A percentile compares a stretch with the other conserved stretches of the same genome.
Conservation (phyloP, 441 rosid genomes). For the Populus hybrid region DNA sequence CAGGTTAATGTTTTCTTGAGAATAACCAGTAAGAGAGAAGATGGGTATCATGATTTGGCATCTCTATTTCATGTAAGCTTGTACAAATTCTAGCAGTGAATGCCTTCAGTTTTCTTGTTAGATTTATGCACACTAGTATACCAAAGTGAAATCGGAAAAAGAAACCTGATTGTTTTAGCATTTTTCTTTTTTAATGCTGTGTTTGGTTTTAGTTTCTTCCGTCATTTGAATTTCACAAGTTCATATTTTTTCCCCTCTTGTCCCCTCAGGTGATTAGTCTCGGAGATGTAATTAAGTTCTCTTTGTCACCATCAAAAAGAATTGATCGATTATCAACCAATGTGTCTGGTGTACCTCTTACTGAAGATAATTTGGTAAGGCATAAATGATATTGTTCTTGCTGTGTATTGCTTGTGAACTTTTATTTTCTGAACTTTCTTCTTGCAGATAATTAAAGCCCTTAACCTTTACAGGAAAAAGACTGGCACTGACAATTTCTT, state of each 20-base stretch:
- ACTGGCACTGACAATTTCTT: slow-evolving; percentile 76
- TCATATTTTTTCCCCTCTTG: slow-evolving; percentile 3
- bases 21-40: slow-evolving; percentile 77
- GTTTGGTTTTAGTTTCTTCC: neutral
- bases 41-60: slow-evolving; percentile 94
- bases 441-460: slow-evolving; percentile 91
- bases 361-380: slow-evolving; percentile 71
- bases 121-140: neutral
- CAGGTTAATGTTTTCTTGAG: slow-evolving; percentile 95
- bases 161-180: neutral
- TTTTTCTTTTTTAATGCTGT: neutral
- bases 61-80: slow-evolving; percentile 87
- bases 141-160: neutral
- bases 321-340: slow-evolving; percentile 80
- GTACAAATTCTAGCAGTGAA: neutral
- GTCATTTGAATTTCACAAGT: neutral
- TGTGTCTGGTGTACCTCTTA: slow-evolving; percentile 83
- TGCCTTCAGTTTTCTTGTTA: neutral
- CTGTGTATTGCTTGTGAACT: neutral
- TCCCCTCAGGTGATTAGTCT: slow-evolving; percentile 70
- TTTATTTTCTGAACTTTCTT: slow-evolving; percentile 1
- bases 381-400: neutral
- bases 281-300: slow-evolving; percentile 87
- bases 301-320: slow-evolving; percentile 74
- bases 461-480: slow-evolving; percentile 83